Evolutionary conservation across 352 stramenopile genomes (phyloP).

Genomic region (Globisporangium cystogenes): DNA sequence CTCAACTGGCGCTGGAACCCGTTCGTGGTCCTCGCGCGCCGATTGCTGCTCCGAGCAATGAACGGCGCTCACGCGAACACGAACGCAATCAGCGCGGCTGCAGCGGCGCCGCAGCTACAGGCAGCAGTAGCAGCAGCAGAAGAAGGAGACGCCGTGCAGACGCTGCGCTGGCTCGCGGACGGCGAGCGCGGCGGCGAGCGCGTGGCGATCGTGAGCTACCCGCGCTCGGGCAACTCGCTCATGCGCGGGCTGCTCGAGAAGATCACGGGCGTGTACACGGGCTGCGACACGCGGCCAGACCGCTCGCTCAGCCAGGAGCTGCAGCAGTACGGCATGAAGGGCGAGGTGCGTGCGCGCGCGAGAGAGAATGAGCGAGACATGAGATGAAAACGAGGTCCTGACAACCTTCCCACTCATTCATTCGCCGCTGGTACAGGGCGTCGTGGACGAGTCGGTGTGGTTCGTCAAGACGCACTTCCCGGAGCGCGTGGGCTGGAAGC

Average conservation of each 20-base stretch:
- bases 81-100: slow-evolving; percentile 5
- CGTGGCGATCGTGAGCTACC: slow-evolving; percentile 94
- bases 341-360: slow-evolving; percentile 22
- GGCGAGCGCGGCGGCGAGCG: slow-evolving; percentile 63
- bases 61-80: slow-evolving; percentile 8
- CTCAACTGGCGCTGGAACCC: slow-evolving; percentile 69
- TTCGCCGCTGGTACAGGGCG: too few species aligned
- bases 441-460: slow-evolving; percentile 93
- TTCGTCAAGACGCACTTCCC: slow-evolving; percentile 99
- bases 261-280: slow-evolving; percentile 94
- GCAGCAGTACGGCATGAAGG: slow-evolving; percentile 87
- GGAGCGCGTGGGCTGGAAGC: slow-evolving; percentile 91
- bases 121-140: not conserved
- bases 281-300: slow-evolving; percentile 95
- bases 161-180: slow-evolving; percentile 63
- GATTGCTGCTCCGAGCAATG: slow-evolving; percentile 25
- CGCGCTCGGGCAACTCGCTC: slow-evolving; percentile 96
- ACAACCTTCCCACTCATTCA: too few species aligned
- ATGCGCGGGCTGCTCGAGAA: slow-evolving; percentile 94
- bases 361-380: not conserved
- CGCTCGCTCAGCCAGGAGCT: slow-evolving; percentile 89
- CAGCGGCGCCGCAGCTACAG: not conserved
- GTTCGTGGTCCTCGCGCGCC: slow-evolving; percentile 41
- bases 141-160: not conserved
- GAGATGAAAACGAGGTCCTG: not conserved